phyloP scores from a whole-genome alignment of 768 basidiomycete genomes.

The Scleroderma bovista region DNA sequence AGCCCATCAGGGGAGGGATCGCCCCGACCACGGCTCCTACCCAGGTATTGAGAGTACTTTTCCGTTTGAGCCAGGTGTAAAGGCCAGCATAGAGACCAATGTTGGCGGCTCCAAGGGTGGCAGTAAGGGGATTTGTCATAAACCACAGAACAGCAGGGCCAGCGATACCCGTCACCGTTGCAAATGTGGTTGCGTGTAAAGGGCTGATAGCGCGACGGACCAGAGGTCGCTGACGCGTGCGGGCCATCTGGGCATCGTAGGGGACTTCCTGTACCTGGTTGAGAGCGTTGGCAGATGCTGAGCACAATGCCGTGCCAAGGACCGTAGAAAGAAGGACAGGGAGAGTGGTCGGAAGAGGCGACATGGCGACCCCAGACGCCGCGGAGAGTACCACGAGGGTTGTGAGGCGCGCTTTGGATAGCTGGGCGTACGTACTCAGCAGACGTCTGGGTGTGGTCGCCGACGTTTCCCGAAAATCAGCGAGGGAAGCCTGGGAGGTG shows the following conservation, averaged over 20 bases:
- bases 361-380: conserved; percentile 90
- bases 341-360: conserved; percentile 78
- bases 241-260: conserved; percentile 93
- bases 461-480: conserved; percentile 33
- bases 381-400: conserved; percentile 82
- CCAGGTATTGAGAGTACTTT: conserved; percentile 84
- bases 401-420: conserved; percentile 82
- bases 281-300: conserved; percentile 88
- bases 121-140: conserved; percentile 84
- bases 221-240: conserved; percentile 84
- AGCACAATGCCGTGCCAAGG: conserved; percentile 83
- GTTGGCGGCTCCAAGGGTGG: conserved; percentile 75
- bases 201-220: conserved; percentile 82
- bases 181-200: conserved; percentile 80
- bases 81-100: conserved; percentile 85
- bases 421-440: conserved; percentile 65
- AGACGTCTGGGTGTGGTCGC: conserved; percentile 47
- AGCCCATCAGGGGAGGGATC: conserved; percentile 94
- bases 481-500: conserved; percentile 11
- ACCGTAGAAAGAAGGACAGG: conserved; percentile 85
- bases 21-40: conserved; percentile 89
- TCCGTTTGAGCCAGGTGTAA: conserved; percentile 92
- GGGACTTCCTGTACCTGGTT: conserved; percentile 96
- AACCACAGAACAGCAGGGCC: conserved; percentile 76
- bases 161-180: conserved; percentile 63